A percentile compares a stretch with the other conserved stretches of the same genome.
Conservation (phyloP, 2,329 filamentous ascomycete species). For the Botryotinia convoluta region DNA sequence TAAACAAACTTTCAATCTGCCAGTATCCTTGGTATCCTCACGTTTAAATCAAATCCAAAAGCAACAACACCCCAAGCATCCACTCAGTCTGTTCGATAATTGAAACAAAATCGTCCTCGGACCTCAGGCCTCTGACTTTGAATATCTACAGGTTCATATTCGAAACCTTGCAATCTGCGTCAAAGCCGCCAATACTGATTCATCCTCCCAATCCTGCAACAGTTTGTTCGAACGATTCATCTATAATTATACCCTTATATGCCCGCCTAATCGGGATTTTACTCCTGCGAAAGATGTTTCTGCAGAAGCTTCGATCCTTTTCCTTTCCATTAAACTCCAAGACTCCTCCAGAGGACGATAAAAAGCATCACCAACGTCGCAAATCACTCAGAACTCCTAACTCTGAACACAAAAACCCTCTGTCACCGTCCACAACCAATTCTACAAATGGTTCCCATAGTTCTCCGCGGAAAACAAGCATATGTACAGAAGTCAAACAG, state of each 20-base stretch:
- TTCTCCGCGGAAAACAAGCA: not conserved
- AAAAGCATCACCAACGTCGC: not conserved
- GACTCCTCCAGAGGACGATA: not conserved
- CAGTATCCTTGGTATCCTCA: not conserved
- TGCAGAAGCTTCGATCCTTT: conserved; percentile 18
- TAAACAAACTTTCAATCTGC: not conserved
- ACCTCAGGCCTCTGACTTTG: not conserved
- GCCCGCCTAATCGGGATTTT: not conserved
- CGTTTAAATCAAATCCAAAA: not conserved
- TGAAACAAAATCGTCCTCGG: not conserved
- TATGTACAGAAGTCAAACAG: not conserved
- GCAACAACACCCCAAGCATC: conserved; percentile 7
- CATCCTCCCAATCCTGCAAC: not conserved
- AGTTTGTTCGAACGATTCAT: no score
- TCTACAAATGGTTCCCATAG: conserved; percentile 6
- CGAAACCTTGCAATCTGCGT: not conserved
- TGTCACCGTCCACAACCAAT: conserved; percentile 15
- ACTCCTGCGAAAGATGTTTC: not conserved
- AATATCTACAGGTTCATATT: not conserved
- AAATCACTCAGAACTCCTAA: not conserved
- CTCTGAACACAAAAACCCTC: conserved; percentile 8
- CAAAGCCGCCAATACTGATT: not conserved
- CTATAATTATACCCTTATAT: no score
- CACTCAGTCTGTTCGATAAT: not conserved
- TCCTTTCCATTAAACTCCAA: not conserved